phyloP scores from a whole-genome alignment of 1,139 yeast species.

The Magnusiomyces ingens region DNA sequence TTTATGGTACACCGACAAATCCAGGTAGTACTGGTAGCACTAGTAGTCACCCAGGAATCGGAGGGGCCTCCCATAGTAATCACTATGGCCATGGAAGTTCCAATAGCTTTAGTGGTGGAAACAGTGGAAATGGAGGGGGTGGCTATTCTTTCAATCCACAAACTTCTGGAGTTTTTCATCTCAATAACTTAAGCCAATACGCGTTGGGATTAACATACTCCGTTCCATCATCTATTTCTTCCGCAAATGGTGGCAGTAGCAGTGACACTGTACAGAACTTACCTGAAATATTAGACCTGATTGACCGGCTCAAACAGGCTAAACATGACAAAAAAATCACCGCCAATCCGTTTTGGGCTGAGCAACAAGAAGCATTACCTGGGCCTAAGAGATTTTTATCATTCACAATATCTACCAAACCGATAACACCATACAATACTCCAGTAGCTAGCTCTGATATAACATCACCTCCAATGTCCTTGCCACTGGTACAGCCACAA shows the following conservation, averaged over 20 bases:
- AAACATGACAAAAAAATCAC: no score
- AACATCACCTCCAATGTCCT: no score
- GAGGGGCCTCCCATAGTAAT: no score
- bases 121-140: no score
- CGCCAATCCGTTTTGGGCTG: slow-evolving; percentile 8
- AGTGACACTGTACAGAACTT: slow-evolving; percentile 18
- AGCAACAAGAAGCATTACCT: slow-evolving; percentile 1
- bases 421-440: not conserved
- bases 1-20: not conserved
- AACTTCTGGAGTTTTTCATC: slow-evolving; percentile 8
- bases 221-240: not conserved
- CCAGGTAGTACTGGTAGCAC: not conserved
- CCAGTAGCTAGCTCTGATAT: not conserved
- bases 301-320: slow-evolving; percentile 11
- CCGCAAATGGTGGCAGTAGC: slow-evolving; percentile 12
- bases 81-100: no score
- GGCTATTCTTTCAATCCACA: not conserved
- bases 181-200: slow-evolving; percentile 21
- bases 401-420: slow-evolving; percentile 9
- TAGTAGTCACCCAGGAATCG: no score
- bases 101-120: no score
- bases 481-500: no score
- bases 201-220: slow-evolving; percentile 16
- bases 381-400: slow-evolving; percentile 14
- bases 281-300: slow-evolving; percentile 13